Evolutionary conservation across 2,329 filamentous ascomycete genomes (phyloP), one percentile per base, ranked within the genome.

Genomic region (Venturia asperata): DNA sequence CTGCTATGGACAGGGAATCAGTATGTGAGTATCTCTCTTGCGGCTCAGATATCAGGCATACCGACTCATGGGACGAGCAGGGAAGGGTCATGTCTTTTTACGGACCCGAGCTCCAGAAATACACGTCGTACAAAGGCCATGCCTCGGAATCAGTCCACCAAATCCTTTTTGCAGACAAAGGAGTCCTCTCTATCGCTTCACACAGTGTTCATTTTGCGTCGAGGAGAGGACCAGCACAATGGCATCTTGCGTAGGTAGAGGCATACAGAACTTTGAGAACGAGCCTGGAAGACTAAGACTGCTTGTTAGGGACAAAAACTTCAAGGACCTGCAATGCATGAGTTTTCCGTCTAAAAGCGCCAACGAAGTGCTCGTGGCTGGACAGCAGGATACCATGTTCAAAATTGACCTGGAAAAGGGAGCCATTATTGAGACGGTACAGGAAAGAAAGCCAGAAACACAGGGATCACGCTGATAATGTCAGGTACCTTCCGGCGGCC

Each of bases 1-100:
- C 83, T 99, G 43, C 78, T 99, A 64, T 99, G 95, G 94, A 86
- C 87, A 3, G 95, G 92, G 60, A 96, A 94, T 76, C 90, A 94
- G 79, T 91, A 87, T 81, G 91, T 94, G 81, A 80, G 85, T 52
- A 52, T 52, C 47, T 21, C 47, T 52, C 11, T 52, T 52, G 5
- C 47, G 21, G 39, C 49, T 41, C 45, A 47, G 19, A 49, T 13
- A 13, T 5, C 9, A 43, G 24, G 47, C 45, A 45, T 52, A 52
- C 41, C 47, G 39, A 62, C 55, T 69, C 70, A 67, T 41, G 67
- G 42, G 65, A 37, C 63, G n/a, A 42, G 39, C 70, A 96, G 91
- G 94, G 94, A 68, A 87, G 92, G 69, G 86, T 97, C 61, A 89
- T 87, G 56, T 96, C 93, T 13, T 97, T 96, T 77, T 91, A 91